A percentile compares a stretch with the other conserved stretches of the same genome.
These are phyloP conservation scores for Acanthamoeba castellanii DNA, from an alignment of 208 protist genomes.

Conservation along the genomic window DNA sequence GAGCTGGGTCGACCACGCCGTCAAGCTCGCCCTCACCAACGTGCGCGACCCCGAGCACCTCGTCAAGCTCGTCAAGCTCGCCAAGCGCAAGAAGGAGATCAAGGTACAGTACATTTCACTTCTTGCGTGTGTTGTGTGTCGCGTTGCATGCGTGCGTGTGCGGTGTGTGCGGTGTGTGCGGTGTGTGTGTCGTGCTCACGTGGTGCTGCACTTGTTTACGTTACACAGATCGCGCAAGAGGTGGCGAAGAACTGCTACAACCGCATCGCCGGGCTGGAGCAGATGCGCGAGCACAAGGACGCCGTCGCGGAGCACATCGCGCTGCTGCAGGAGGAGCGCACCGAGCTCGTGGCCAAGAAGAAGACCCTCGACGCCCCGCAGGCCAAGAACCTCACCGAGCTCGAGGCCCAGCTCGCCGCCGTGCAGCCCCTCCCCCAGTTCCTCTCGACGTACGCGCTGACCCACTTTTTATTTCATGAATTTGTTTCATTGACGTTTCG, in stretches of 20 bases:
- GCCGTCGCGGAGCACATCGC: constrained; percentile 30
- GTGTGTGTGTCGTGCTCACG: neutral
- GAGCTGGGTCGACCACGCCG: constrained; percentile 14
- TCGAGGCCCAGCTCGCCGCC: neutral
- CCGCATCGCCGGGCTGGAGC: neutral
- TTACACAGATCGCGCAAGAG: neutral
- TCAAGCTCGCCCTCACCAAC: constrained; percentile 24
- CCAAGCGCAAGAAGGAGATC: constrained; percentile 23
- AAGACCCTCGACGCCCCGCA: constrained; percentile 9
- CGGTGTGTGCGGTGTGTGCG: neutral
- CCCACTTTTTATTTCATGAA: no score
- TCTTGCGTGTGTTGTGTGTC: no score
- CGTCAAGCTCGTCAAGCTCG: constrained; percentile 36
- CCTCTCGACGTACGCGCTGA: neutral
- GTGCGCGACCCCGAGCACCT: constrained; percentile 18
- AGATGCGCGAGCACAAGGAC: constrained; percentile 11
- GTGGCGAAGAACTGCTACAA: neutral
- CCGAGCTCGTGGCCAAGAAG: constrained; percentile 16
- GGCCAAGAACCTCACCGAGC: neutral
- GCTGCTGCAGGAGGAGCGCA: constrained; percentile 27
- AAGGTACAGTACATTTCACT: no score
- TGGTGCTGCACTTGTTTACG: neutral
- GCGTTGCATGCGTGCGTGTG: no score
- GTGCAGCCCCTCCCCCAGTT: neutral
- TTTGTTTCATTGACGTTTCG: no score